Conservation (phyloP, 768 basidiomycete genomes). For the Chalciporus piperatus region DNA sequence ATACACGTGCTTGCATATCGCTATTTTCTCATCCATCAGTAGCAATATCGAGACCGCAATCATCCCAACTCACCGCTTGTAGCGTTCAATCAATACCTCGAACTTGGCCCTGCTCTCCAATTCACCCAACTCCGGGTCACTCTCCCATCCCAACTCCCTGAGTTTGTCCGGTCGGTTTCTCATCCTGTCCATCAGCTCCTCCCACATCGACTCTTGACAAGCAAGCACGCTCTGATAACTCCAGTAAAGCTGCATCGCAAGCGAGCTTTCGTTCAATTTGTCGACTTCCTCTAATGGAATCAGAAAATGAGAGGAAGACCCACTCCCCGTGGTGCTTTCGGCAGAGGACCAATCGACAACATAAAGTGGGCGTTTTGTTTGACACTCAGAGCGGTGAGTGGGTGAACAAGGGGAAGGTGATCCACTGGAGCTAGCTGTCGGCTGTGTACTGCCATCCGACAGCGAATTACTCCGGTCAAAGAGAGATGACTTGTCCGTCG, state of each 20-base stretch:
- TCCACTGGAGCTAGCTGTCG: slow-evolving; percentile 20
- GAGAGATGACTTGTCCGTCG: slow-evolving; percentile 34
- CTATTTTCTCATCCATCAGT: slow-evolving; percentile 30
- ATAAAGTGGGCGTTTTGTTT: slow-evolving; percentile 33
- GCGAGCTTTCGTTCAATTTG: slow-evolving; percentile 52
- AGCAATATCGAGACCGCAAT: neutral
- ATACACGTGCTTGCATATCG: slow-evolving; percentile 63
- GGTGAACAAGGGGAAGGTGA: slow-evolving; percentile 19
- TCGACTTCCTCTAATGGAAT: slow-evolving; percentile 43
- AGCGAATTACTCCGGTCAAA: slow-evolving; percentile 30
- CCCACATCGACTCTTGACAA: slow-evolving; percentile 77
- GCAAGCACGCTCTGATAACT: slow-evolving; percentile 61
- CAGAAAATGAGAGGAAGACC: slow-evolving; percentile 33
- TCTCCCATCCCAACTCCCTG: slow-evolving; percentile 65
- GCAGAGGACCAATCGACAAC: slow-evolving; percentile 47
- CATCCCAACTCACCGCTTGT: slow-evolving; percentile 42
- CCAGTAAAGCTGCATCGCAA: slow-evolving; percentile 69
- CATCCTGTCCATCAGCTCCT: slow-evolving; percentile 62
- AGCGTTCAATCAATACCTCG: slow-evolving; percentile 57
- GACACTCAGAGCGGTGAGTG: neutral
- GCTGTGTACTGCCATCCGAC: slow-evolving; percentile 21
- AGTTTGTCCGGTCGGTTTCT: slow-evolving; percentile 55
- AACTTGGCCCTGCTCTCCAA: slow-evolving; percentile 56
- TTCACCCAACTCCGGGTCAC: slow-evolving; percentile 59
- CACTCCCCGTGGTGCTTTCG: slow-evolving; percentile 38